Base-by-base conservation (phyloP, 2,329 filamentous ascomycete species). In the Hypoxylon sp. region DNA sequence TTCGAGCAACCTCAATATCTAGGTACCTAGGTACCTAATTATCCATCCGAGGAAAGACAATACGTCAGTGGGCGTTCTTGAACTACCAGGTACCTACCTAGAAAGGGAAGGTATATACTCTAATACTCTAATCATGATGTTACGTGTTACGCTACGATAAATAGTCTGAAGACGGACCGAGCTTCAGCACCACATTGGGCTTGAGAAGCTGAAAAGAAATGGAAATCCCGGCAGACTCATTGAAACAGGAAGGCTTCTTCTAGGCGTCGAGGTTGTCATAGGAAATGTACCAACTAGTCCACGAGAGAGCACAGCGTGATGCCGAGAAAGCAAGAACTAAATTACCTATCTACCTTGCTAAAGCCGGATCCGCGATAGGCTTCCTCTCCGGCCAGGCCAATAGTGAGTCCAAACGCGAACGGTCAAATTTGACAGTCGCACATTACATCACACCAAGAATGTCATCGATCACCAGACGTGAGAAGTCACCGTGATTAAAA, bases 401-500 rank as follows among this genome's bases (percentile, higher is more conserved):
- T n/a, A n/a, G n/a, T n/a, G n/a, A n/a, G n/a, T n/a, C n/a, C 37
- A 8, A 41, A 16, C 16, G 3, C 16, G 16, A 41, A 16, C 21
- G 7, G 8, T 41, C 8, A 2, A 39, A 21, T 41, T 11, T 21
- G 21, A 11, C 16, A 4, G 8, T 21, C n/a, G n/a, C n/a, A n/a
- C 37, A 41, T 7, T 41, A 6, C 37, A 41, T 21, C n/a, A 41
- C 16, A 5, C 37, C 8, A 41, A 19, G 9, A 4, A 8, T 9
- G 27, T 53, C 5, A 43, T 21, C 12, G 30, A 21, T 19, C 30
- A n/a, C n/a, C 4, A 46, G 16, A 39, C 8, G 19, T 41, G 5
- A n/a, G 2, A 52, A 2, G 6, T 53, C 14, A 45, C 52, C n/a
- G 19, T 41, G 27, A 67, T 54, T 45, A 60, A 68, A 43, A 63